A percentile compares a stretch with the other conserved stretches of the same genome.
Evolutionary conservation across 257 asterid species (phyloP).

Genomic region (Gentiana macrophylla): DNA sequence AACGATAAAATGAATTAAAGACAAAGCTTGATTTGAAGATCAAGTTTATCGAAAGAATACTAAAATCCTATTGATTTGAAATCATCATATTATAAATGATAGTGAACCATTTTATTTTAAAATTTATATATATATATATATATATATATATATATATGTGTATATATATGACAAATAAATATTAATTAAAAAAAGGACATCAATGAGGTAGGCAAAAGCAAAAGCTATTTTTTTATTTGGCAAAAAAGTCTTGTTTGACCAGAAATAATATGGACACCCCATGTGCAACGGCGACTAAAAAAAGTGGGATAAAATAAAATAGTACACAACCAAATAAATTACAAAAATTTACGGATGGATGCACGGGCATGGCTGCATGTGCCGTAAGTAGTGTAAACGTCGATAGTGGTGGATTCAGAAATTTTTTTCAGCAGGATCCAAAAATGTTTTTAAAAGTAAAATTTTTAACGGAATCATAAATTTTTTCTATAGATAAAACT

Average conservation of each 20-base stretch:
- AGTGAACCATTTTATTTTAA: too few relatives aligned
- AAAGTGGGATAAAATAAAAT: too few relatives aligned
- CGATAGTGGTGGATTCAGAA: not conserved
- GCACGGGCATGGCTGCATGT: conserved; percentile 14
- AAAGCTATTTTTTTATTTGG: not conserved
- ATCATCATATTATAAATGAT: too few relatives aligned
- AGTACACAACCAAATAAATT: not conserved
- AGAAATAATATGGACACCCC: conserved; percentile 7
- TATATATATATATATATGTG: too few relatives aligned
- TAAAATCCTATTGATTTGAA: too few relatives aligned
- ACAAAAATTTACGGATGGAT: not conserved
- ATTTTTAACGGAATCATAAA: not conserved
- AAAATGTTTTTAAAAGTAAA: not conserved
- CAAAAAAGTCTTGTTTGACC: conserved; percentile 3
- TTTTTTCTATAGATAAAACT: conserved; percentile 2
- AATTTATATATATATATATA: too few relatives aligned
- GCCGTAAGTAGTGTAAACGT: not conserved
- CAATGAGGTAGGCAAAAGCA: too few relatives aligned
- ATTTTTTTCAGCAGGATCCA: too few relatives aligned
- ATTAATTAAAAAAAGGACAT: not conserved
- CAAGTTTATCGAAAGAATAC: too few relatives aligned
- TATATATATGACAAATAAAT: too few relatives aligned
- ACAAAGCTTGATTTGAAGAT: too few relatives aligned
- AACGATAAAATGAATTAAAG: too few relatives aligned
- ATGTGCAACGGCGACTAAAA: conserved; percentile 11